phyloP scores from a whole-genome alignment of 805 yeast species.

The Jamesozyma jinghongensis region DNA sequence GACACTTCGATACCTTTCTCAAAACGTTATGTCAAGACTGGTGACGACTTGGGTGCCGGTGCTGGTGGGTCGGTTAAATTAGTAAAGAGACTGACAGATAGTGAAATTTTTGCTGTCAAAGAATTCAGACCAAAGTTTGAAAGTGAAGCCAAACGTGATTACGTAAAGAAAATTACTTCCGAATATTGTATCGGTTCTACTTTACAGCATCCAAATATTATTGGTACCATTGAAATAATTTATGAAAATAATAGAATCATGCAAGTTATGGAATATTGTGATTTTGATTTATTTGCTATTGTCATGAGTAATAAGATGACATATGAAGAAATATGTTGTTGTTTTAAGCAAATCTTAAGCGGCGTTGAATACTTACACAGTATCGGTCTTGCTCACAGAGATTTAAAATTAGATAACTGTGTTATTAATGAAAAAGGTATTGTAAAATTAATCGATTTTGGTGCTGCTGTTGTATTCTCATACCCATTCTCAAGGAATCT shows the following conservation, averaged over 20 bases:
- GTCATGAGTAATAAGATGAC: conserved; percentile 91
- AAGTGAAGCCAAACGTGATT: conserved; percentile 72
- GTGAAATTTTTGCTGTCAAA: conserved; percentile 78
- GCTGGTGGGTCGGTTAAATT: conserved; percentile 88
- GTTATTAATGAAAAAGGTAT: conserved; percentile 77
- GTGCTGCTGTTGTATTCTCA: conserved; percentile 84
- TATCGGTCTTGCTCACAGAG: conserved; percentile 86
- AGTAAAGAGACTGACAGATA: conserved; percentile 57
- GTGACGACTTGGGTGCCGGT: conserved; percentile 86
- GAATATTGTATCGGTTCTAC: conserved; percentile 93
- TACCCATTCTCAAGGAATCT: conserved; percentile 72
- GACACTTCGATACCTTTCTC: conserved; percentile 47
- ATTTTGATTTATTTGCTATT: conserved; percentile 84
- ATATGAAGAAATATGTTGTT: conserved; percentile 70
- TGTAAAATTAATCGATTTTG: conserved; percentile 86
- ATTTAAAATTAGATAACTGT: conserved; percentile 86
- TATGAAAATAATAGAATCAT: conserved; percentile 79
- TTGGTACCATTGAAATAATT: conserved; percentile 84
- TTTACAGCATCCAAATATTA: conserved; percentile 78
- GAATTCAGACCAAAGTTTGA: conserved; percentile 74
- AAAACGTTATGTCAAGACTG: conserved; percentile 69
- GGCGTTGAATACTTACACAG: conserved; percentile 77
- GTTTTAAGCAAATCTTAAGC: conserved; percentile 75
- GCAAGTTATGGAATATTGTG: conserved; percentile 94
- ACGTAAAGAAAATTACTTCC: conserved; percentile 84